These are phyloP conservation scores for Populus hybrid DNA, from an alignment of 441 rosid genomes.

Conservation along the genomic window DNA sequence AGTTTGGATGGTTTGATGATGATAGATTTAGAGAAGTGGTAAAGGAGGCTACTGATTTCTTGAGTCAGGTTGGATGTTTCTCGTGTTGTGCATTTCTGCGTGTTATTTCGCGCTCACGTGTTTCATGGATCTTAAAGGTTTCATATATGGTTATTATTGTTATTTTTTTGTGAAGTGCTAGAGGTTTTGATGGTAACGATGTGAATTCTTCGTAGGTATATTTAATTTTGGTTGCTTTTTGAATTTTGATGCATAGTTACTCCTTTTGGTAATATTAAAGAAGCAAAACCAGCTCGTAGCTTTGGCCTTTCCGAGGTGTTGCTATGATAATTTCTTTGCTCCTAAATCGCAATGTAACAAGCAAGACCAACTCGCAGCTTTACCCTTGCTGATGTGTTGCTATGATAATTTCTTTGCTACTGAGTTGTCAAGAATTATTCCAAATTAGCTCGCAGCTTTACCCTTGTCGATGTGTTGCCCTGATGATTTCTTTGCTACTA, in stretches of 20 bases:
- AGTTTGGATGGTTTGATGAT: slow-evolving; percentile 99
- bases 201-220: background rate
- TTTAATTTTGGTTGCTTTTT: background rate
- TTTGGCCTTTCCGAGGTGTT: background rate
- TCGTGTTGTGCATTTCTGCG: background rate
- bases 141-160: background rate
- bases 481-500: background rate
- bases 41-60: slow-evolving; percentile 78
- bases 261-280: background rate
- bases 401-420: background rate
- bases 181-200: background rate
- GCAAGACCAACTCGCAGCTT: background rate
- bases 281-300: background rate
- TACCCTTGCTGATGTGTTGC: background rate
- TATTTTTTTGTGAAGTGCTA: background rate
- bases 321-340: background rate
- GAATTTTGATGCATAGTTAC: background rate
- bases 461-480: background rate
- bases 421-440: background rate
- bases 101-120: background rate
- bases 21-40: slow-evolving; percentile 91
- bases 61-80: slow-evolving; percentile 66
- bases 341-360: too few species aligned
- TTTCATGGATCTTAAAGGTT: background rate
- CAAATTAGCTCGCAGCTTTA: background rate